A percentile compares a stretch with the other conserved stretches of the same genome.
Evolutionary conservation across 73 alveolate species (phyloP).

Genomic region (Paramecium pentaurelia): DNA sequence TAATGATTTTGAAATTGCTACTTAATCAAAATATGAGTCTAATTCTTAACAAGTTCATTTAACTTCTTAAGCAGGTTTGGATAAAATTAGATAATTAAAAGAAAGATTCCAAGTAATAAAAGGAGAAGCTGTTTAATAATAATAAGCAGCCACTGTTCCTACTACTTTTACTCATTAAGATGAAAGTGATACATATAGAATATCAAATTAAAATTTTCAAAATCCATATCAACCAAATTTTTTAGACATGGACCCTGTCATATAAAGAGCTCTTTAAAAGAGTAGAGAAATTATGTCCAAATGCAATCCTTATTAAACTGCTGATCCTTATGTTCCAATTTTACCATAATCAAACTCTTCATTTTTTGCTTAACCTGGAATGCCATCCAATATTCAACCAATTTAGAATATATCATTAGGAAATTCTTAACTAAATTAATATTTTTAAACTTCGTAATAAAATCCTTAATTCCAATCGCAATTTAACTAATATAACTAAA

Average conservation of each 20-base stretch:
- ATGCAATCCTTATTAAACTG: background rate
- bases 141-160: background rate
- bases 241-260: constrained; percentile 19
- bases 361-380: background rate
- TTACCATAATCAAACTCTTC: background rate
- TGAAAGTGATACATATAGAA: background rate
- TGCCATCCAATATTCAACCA: background rate
- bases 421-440: background rate
- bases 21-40: background rate
- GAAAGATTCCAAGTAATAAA: background rate
- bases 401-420: background rate
- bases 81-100: constrained; percentile 8
- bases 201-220: background rate
- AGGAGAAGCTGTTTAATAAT: background rate
- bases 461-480: background rate
- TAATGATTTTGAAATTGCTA: background rate
- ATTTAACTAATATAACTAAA: background rate
- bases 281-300: constrained; percentile 29
- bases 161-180: background rate
- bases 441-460: background rate
- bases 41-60: background rate
- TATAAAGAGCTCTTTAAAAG: background rate
- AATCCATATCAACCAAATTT: background rate
- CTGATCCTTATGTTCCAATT: background rate
- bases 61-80: background rate